Evolutionary conservation across 1,284 basidiomycete genomes (phyloP), one percentile per base, ranked within the genome.

Genomic region (Ganoderma sp.): DNA sequence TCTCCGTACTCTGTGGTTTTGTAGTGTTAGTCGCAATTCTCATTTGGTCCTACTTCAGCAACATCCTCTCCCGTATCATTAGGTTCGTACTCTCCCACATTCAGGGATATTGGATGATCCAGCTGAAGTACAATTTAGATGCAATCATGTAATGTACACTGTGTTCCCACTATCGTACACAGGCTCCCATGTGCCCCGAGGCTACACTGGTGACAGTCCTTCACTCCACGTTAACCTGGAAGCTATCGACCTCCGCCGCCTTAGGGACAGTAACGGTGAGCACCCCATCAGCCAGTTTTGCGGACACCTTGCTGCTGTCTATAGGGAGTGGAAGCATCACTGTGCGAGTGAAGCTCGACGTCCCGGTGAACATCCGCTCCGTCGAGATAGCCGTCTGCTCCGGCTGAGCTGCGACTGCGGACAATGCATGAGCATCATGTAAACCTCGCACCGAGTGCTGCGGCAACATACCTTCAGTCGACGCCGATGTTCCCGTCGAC

Each of bases 231-330:
- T 75, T 73, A 41, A 84, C 71, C 65, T 79, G 78, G 17, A 86
- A 83, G 68, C 81, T 84, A 8, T 77, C 86, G 68, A 84, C 81
- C 69, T 92, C 89, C 69, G 88, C 84, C 25, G 83, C 82, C 77
- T 89, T 91, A 19, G 85, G 84, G n/a, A 89, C 80, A 2, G 80
- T 85, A 59, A 93, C 76, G 2, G 85, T 90, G 65, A 93, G 83
- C 37, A 94, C 84, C 10, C 92, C 92, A 67, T 93, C 88, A 42
- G 83, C 79, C 69, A 94, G 80, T 73, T 88, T 90, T 14, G 91
- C 92, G 1, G 81, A 79, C 22, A 93, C 88, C 68, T 83, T 84
- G 54, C 80, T 81, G 52, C 81, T 79, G 73, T 93, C 88, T 0
- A 92, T 83, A 4, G 87, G 83, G 5, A 83, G 84, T 45, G 92